phyloP scores from a whole-genome alignment of 2,329 filamentous ascomycete species.

The Chalara sp. region DNA sequence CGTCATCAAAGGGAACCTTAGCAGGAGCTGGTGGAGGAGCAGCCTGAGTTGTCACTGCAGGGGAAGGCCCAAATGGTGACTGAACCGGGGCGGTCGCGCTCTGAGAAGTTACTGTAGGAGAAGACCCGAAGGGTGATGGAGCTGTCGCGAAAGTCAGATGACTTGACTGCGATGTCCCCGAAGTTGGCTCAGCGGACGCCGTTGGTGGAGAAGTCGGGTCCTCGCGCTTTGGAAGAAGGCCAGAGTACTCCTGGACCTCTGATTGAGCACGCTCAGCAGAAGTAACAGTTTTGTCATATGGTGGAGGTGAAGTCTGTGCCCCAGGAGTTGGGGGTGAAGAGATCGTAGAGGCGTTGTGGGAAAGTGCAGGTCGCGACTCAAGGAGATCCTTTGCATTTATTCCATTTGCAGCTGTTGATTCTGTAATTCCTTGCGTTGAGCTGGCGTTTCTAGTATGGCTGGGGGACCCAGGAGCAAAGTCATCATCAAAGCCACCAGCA shows the following conservation, averaged over 20 bases:
- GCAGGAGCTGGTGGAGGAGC: slow-evolving; percentile 25
- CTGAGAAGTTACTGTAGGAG: no score
- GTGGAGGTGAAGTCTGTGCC: slow-evolving; percentile 51
- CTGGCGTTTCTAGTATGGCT: slow-evolving; percentile 21
- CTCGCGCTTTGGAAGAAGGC: slow-evolving; percentile 47
- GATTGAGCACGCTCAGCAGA: slow-evolving; percentile 39
- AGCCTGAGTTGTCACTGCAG: slow-evolving; percentile 21
- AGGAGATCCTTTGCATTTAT: slow-evolving; percentile 23
- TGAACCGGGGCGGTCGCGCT: slow-evolving; percentile 15
- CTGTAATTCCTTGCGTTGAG: slow-evolving; percentile 15
- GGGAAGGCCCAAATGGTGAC: slow-evolving; percentile 16
- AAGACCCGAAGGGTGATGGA: background rate
- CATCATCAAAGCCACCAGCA: slow-evolving; percentile 83
- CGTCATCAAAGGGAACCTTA: slow-evolving; percentile 61
- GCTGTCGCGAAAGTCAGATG: background rate
- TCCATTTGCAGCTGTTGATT: slow-evolving; percentile 21
- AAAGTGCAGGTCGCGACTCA: slow-evolving; percentile 16
- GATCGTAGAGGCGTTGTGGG: slow-evolving; percentile 19
- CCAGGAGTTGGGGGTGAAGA: slow-evolving; percentile 41
- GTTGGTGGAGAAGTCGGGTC: slow-evolving; percentile 34
- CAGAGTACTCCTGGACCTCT: slow-evolving; percentile 42
- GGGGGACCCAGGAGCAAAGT: slow-evolving; percentile 64
- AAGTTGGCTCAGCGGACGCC: slow-evolving; percentile 18
- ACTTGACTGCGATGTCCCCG: slow-evolving; percentile 16
- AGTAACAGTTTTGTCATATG: slow-evolving; percentile 40